Conservation (phyloP, 345 rosid genomes). For the Eucalyptus curtisii region DNA sequence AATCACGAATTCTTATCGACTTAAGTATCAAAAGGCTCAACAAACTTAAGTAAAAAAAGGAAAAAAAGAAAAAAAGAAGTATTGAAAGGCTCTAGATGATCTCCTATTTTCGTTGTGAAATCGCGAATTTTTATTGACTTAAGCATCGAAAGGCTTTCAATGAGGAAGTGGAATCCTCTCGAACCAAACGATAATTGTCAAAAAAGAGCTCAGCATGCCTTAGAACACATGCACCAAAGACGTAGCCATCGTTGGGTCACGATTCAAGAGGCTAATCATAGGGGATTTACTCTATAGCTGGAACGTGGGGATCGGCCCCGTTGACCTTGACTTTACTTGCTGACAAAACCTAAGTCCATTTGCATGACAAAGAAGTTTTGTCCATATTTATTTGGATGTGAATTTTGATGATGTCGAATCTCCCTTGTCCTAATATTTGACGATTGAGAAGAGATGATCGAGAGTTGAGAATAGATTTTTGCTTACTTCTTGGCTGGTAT, state of each 20-base stretch:
- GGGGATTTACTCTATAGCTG: neutral
- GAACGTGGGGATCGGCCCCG: rapidly evolving
- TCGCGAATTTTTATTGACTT: neutral
- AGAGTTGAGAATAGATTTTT: neutral
- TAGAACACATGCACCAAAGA: neutral
- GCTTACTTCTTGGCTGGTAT: neutral
- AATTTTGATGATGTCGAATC: neutral
- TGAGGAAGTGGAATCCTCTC: neutral
- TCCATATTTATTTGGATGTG: neutral
- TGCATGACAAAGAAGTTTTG: neutral
- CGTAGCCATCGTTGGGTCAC: neutral
- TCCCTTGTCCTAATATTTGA: neutral
- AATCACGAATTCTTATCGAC: neutral
- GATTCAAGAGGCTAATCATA: neutral
- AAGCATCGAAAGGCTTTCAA: neutral
- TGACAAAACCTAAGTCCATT: neutral
- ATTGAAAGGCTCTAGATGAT: neutral
- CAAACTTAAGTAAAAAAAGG: rapidly evolving
- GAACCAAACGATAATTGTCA: neutral
- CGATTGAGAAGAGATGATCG: neutral
- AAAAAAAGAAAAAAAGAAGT: rapidly evolving
- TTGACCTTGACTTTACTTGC: neutral
- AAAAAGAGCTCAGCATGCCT: neutral
- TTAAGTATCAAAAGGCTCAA: neutral
- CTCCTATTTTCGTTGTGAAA: neutral